Conservation (phyloP, 495 filamentous ascomycete genomes). For the Neurospora sublineolata region DNA sequence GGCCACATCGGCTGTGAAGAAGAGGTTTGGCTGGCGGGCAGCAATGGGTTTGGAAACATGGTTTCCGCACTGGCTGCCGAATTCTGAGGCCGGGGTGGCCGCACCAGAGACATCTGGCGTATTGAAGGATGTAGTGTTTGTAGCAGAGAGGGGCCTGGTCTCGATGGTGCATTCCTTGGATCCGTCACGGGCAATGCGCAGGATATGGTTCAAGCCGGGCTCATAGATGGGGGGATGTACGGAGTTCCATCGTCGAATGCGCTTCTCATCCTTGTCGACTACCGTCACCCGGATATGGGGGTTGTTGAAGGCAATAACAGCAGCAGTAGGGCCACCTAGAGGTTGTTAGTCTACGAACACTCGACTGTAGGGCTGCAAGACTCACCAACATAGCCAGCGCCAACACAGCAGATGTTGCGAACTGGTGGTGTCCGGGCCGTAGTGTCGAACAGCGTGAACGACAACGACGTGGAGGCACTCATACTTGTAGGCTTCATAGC, state of each 20-base stretch:
- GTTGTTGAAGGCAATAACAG: constrained; percentile 60
- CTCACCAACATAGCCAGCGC: constrained; percentile 21
- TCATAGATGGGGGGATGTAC: constrained; percentile 66
- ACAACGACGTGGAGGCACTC: constrained; percentile 7
- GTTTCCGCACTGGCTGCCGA: constrained; percentile 16
- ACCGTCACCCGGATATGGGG: constrained; percentile 59
- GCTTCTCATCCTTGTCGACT: constrained; percentile 49
- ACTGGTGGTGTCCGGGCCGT: constrained; percentile 20
- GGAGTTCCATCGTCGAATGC: constrained; percentile 63
- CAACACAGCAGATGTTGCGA: constrained; percentile 33
- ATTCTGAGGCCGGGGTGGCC: constrained; percentile 17
- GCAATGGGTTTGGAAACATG: constrained; percentile 10
- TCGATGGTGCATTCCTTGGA: constrained; percentile 15
- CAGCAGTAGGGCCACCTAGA: constrained; percentile 60
- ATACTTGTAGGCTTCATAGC: constrained; percentile 3
- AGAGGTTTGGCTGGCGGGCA: constrained; percentile 43
- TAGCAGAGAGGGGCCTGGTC: constrained; percentile 11
- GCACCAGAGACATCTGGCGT: constrained; percentile 7
- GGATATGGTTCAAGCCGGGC: constrained; percentile 54
- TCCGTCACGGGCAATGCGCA: constrained; percentile 51
- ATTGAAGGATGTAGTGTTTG: constrained; percentile 9
- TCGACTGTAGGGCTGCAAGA: background rate
- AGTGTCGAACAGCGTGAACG: constrained; percentile 9
- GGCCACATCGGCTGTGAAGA: constrained; percentile 58
- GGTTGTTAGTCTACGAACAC: background rate